Conservation (phyloP, 2,329 filamentous ascomycete genomes). For the Alternaria arborescens region DNA sequence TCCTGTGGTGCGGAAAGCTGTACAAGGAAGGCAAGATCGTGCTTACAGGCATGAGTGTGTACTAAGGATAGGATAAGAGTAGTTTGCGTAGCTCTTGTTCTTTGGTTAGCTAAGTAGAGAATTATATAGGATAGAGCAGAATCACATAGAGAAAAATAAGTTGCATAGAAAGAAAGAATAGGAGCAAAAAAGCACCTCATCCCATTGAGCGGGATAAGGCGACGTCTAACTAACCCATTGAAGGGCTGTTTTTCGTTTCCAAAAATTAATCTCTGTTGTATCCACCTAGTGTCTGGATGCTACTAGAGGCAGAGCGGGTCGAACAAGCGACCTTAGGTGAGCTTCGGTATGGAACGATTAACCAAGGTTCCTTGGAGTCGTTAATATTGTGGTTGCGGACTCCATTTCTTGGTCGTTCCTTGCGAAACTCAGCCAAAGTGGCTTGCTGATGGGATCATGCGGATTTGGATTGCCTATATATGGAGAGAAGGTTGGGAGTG, state of each 20-base stretch:
- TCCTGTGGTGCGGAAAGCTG: background rate
- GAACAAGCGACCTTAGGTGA: conserved; percentile 1
- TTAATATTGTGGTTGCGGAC: conserved; percentile 7
- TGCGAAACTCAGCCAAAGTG: background rate
- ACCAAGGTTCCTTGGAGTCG: conserved; percentile 1
- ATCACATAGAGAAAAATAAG: background rate
- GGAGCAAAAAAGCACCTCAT: background rate
- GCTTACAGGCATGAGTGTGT: background rate
- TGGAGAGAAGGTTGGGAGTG: background rate
- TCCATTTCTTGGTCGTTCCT: conserved; percentile 5
- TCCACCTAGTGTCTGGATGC: conserved; percentile 1
- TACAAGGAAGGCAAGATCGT: background rate
- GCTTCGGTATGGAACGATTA: conserved; percentile 7
- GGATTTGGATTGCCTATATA: background rate
- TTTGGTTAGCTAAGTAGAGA: background rate
- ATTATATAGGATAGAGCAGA: background rate
- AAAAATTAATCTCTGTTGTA: conserved; percentile 1
- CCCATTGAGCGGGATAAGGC: background rate
- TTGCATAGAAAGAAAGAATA: background rate
- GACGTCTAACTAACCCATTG: background rate
- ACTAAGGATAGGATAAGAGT: background rate
- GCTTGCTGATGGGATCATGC: background rate
- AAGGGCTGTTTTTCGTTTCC: background rate
- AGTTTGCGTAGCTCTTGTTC: background rate
- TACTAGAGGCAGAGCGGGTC: background rate